Evolutionary conservation across 305 asterid genomes (phyloP).

Genomic region (Fraxinus ornus): DNA sequence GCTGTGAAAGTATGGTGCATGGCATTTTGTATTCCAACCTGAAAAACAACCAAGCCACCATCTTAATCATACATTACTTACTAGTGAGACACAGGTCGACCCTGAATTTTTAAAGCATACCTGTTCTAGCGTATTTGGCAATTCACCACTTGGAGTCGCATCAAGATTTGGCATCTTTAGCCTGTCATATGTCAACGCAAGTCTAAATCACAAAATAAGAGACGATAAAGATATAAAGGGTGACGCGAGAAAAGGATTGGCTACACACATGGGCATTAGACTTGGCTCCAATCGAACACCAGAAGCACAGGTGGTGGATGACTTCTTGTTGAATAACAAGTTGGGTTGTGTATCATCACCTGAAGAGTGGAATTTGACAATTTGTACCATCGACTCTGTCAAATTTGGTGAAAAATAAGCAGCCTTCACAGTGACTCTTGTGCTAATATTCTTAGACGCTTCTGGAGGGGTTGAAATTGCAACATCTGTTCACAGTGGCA

Average conservation of each 20-base stretch:
- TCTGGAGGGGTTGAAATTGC: conserved; percentile 9
- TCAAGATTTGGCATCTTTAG: conserved; percentile 24
- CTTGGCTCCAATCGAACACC: conserved; percentile 24
- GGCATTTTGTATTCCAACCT: conserved; percentile 41
- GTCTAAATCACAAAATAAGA: conserved; percentile 15
- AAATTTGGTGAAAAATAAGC: conserved; percentile 24
- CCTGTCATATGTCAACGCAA: conserved; percentile 30
- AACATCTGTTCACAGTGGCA: conserved; percentile 27
- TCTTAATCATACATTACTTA: background rate
- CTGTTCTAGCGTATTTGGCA: conserved; percentile 28
- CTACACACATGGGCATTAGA: conserved; percentile 34
- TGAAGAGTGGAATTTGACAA: conserved; percentile 20
- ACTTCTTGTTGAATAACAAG: conserved; percentile 28
- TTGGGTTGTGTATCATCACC: conserved; percentile 31
- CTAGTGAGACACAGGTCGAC: background rate
- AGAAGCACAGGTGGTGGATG: conserved; percentile 15
- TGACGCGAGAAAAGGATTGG: conserved; percentile 5
- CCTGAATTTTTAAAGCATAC: conserved; percentile 31
- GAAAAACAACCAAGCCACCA: conserved; percentile 24
- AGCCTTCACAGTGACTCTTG: conserved; percentile 22
- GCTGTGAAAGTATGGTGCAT: conserved; percentile 22
- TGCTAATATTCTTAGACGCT: conserved; percentile 27
- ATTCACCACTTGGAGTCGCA: conserved; percentile 24
- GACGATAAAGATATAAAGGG: background rate
- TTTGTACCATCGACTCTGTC: conserved; percentile 33